Conservation (phyloP, 2,329 filamentous ascomycete species). For the Diaporthe citri region DNA sequence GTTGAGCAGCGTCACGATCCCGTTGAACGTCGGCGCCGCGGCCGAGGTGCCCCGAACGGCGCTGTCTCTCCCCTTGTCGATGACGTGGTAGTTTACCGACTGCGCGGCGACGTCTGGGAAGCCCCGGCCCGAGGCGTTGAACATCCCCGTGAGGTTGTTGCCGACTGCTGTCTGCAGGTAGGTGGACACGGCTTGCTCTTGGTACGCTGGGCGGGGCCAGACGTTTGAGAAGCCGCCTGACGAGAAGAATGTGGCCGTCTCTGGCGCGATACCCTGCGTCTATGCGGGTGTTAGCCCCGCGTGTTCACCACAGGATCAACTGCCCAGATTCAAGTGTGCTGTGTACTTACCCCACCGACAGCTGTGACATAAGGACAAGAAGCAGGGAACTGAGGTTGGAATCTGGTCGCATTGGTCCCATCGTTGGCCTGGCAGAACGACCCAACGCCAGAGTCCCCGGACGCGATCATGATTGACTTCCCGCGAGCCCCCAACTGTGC, state of each 20-base stretch:
- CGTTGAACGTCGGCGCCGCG: conserved; percentile 66
- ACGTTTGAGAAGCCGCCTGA: conserved; percentile 54
- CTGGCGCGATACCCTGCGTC: conserved; percentile 56
- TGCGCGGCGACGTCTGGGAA: conserved; percentile 71
- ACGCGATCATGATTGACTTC: conserved; percentile 71
- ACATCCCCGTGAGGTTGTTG: conserved; percentile 24
- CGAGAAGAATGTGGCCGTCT: conserved; percentile 55
- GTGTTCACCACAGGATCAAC: background rate
- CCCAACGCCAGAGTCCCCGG: conserved; percentile 71
- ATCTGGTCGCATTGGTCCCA: conserved; percentile 63
- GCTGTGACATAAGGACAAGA: conserved; percentile 77
- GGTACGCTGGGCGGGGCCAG: conserved; percentile 43
- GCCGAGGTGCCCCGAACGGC: conserved; percentile 53
- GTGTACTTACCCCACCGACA: conserved; percentile 63
- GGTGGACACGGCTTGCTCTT: conserved; percentile 40
- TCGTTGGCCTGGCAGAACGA: conserved; percentile 69
- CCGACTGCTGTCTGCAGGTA: conserved; percentile 12
- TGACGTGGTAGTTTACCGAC: conserved; percentile 50
- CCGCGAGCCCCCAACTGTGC: conserved; percentile 74
- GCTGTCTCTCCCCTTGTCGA: conserved; percentile 51
- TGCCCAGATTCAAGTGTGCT: background rate
- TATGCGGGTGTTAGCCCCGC: background rate
- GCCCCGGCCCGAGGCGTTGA: conserved; percentile 60
- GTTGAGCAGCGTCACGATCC: conserved; percentile 68
- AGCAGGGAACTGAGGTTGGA: conserved; percentile 73